These are phyloP conservation scores for Rhizopogon vulgaris DNA, from an alignment of 768 basidiomycete genomes.

Conservation along the genomic window DNA sequence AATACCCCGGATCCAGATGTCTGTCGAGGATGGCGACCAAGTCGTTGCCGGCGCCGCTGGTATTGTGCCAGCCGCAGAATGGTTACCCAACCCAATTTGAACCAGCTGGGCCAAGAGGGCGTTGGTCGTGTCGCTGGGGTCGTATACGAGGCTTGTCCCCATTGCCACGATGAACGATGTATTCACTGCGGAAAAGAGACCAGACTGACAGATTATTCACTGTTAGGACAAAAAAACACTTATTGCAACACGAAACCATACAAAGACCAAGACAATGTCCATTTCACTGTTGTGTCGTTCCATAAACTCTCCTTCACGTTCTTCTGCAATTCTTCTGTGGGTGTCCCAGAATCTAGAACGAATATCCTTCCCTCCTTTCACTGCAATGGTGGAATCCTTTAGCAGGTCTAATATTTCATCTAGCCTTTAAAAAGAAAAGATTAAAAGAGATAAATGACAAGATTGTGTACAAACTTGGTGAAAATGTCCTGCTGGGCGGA, in stretches of 20 bases:
- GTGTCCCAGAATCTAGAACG: slow-evolving; percentile 3
- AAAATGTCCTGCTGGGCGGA: not conserved
- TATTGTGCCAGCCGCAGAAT: not conserved
- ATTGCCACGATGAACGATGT: not conserved
- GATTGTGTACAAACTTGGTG: not conserved
- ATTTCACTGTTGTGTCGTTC: slow-evolving; percentile 6
- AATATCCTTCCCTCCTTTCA: slow-evolving; percentile 1
- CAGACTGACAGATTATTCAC: not conserved
- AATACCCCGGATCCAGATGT: slow-evolving; percentile 8
- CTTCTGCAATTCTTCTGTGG: slow-evolving; percentile 1
- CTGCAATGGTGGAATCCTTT: not conserved
- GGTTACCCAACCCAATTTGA: not conserved
- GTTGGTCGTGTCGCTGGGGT: not conserved
- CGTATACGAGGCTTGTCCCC: not conserved
- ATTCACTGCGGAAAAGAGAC: slow-evolving; percentile 1
- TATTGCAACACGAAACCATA: not conserved
- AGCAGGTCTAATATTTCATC: not conserved
- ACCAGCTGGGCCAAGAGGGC: not conserved
- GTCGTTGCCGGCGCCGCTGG: not conserved
- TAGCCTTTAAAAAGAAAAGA: not conserved
- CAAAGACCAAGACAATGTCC: slow-evolving; percentile 7
- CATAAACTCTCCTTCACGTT: slow-evolving; percentile 1
- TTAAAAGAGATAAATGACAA: not conserved
- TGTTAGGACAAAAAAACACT: not conserved
- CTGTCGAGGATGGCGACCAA: not conserved